Evolutionary conservation across 352 stramenopile species (phyloP).

Genomic region (Globisporangium okanoganense): DNA sequence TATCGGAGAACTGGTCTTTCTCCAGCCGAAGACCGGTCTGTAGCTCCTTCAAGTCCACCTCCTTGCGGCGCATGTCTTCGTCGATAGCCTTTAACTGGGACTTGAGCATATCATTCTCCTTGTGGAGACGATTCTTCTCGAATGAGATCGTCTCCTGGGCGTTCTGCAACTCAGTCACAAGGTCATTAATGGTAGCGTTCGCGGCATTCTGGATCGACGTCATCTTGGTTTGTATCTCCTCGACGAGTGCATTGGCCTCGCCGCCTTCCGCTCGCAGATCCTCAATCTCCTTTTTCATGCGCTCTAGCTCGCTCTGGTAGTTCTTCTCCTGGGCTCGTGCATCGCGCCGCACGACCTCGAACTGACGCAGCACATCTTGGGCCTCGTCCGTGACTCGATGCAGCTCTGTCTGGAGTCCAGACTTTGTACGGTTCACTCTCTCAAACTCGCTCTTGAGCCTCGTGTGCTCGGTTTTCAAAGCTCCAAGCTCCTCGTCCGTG

Average conservation of each 20-base stretch:
- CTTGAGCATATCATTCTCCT: slow-evolving; percentile 43
- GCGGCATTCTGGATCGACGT: slow-evolving; percentile 66
- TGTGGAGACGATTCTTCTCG: slow-evolving; percentile 45
- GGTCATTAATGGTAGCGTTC: slow-evolving; percentile 77
- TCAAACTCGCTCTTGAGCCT: slow-evolving; percentile 43
- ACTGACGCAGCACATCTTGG: slow-evolving; percentile 51
- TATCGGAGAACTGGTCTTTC: slow-evolving; percentile 22
- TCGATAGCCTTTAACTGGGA: slow-evolving; percentile 36
- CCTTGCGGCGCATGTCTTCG: slow-evolving; percentile 40
- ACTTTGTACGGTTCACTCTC: slow-evolving; percentile 32
- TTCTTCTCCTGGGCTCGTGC: slow-evolving; percentile 38
- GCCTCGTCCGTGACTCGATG: slow-evolving; percentile 48
- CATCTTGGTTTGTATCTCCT: slow-evolving; percentile 67
- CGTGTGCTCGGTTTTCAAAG: slow-evolving; percentile 18
- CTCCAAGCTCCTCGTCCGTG: slow-evolving; percentile 26
- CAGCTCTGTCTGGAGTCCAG: slow-evolving; percentile 51
- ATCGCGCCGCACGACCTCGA: slow-evolving; percentile 62
- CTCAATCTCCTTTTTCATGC: slow-evolving; percentile 45
- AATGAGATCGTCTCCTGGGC: slow-evolving; percentile 50
- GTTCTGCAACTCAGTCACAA: slow-evolving; percentile 55
- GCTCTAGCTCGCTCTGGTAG: slow-evolving; percentile 35
- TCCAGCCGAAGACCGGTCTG: slow-evolving; percentile 22
- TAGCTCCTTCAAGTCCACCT: slow-evolving; percentile 37
- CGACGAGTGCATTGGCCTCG: slow-evolving; percentile 33
- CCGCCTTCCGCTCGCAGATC: slow-evolving; percentile 31